These are phyloP conservation scores for Collybiopsis confluens DNA, from an alignment of 768 basidiomycete genomes.

Conservation along the genomic window DNA sequence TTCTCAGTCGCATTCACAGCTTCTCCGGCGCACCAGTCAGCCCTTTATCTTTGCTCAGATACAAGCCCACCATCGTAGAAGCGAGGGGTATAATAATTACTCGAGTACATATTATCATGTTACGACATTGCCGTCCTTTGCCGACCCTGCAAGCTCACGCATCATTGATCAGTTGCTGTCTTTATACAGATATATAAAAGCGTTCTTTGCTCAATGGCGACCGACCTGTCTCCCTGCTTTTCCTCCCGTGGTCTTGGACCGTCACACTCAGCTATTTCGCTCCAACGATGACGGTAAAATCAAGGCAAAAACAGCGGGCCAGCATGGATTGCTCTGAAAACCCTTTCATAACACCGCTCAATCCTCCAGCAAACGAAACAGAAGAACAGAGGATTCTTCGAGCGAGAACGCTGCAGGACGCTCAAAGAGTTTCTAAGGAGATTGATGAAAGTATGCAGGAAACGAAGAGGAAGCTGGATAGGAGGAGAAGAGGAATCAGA, in stretches of 20 bases:
- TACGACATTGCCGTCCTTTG: no score
- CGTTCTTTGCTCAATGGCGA: no score
- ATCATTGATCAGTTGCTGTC: background rate
- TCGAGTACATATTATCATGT: no score
- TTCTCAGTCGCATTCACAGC: no score
- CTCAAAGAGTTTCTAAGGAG: constrained; percentile 25
- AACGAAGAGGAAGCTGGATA: constrained; percentile 27
- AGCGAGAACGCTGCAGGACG: constrained; percentile 27
- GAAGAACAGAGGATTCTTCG: constrained; percentile 27
- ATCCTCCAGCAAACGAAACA: constrained; percentile 31
- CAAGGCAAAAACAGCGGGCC: background rate
- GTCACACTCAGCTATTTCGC: background rate
- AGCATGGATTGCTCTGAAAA: constrained; percentile 15
- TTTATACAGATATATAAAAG: background rate
- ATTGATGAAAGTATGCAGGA: constrained; percentile 33
- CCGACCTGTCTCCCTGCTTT: background rate
- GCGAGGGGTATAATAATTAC: no score
- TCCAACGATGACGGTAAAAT: background rate
- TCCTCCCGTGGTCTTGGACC: background rate
- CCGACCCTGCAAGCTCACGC: background rate
- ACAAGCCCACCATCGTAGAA: no score
- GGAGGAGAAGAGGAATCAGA: constrained; percentile 33
- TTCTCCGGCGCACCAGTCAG: no score
- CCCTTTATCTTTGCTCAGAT: no score
- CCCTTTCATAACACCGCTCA: constrained; percentile 25